A percentile compares a stretch with the other conserved stretches of the same genome.
Conservation (phyloP, 2,329 filamentous ascomycete species). For the Nemania sp. region DNA sequence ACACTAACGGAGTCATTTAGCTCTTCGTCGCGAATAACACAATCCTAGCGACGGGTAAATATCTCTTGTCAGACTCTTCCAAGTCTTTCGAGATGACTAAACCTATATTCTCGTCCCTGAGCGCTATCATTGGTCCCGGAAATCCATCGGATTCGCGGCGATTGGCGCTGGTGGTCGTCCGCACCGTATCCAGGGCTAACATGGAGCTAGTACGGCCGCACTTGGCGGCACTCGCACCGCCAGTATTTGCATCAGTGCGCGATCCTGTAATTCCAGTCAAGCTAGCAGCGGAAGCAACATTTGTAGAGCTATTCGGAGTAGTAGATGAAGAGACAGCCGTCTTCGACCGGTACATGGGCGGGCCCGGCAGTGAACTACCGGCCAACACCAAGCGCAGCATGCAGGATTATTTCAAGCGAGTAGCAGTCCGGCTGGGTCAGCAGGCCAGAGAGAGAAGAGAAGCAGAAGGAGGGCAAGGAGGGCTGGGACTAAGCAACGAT, state of each 20-base stretch:
- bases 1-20: slow-evolving; percentile 45
- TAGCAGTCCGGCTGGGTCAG: slow-evolving; percentile 79
- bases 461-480: slow-evolving; percentile 86
- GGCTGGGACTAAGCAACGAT: slow-evolving; percentile 83
- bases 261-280: slow-evolving; percentile 95
- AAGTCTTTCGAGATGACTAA: slow-evolving; percentile 78
- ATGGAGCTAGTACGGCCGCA: slow-evolving; percentile 82
- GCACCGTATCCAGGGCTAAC: slow-evolving; percentile 79
- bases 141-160: slow-evolving; percentile 81
- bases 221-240: slow-evolving; percentile 74
- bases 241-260: slow-evolving; percentile 86
- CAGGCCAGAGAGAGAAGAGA: slow-evolving; percentile 89
- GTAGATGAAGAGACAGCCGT: slow-evolving; percentile 83
- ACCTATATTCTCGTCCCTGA: slow-evolving; percentile 77
- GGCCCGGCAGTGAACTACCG: slow-evolving; percentile 65
- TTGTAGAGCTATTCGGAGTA: slow-evolving; percentile 87
- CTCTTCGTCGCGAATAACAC: slow-evolving; percentile 86
- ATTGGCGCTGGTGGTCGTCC: slow-evolving; percentile 81
- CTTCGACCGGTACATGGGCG: slow-evolving; percentile 87
- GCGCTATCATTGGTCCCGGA: slow-evolving; percentile 75
- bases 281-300: slow-evolving; percentile 90
- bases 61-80: slow-evolving; percentile 69
- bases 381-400: slow-evolving; percentile 83
- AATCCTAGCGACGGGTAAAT: slow-evolving; percentile 89
- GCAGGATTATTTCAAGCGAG: slow-evolving; percentile 95